Evolutionary conservation across 768 basidiomycete species (phyloP), one percentile per base, ranked within the genome.

Genomic region (Amanita thiersii): DNA sequence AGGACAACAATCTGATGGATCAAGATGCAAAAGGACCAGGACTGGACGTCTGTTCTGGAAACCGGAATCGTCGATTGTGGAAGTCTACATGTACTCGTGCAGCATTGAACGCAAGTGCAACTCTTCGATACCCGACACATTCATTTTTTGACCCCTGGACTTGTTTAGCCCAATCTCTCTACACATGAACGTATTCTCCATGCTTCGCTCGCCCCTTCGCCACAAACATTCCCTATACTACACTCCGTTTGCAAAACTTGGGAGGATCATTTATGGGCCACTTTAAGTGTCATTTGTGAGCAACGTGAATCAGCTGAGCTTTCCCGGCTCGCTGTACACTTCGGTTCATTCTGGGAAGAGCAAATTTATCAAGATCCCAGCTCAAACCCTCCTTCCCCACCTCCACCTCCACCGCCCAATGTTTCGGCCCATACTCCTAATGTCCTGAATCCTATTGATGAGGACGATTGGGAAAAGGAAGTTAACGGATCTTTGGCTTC

Each of bases 191-290:
- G 91, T n/a, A 72, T 81, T 1, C 65, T 98, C 0, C 93, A 91
- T 50, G 93, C 92, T 0, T 80, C 91, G 0, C 74, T 99, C 5
- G 80, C 70, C 19, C 93, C 81, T 23, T 83, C 70, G 9, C 75
- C 69, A 34, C 80, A 72, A 58, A 86, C 85, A 1, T 71, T 77
- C 0, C 63, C 59, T 15, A 60, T 82, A 23, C 73, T 90, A 24
- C 79, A 84, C 47, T 71, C 79, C 0, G 77, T 84, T 2, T 93
- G 89, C 53, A 64, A 80, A 24, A 84, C 86, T 15, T 98, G 94
- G 93, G 87, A 93, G 53, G 96, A 99, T 54, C 83, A 93, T 55
- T 68, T 98, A 0, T 99, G 96, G 96, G 89, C 87, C 0, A 82
- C 87, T 44, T 66, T 92, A 38, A 80, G 79, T 50, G 70, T 88